Conservation (phyloP, 441 rosid genomes). For the Aleurites moluccanus region DNA sequence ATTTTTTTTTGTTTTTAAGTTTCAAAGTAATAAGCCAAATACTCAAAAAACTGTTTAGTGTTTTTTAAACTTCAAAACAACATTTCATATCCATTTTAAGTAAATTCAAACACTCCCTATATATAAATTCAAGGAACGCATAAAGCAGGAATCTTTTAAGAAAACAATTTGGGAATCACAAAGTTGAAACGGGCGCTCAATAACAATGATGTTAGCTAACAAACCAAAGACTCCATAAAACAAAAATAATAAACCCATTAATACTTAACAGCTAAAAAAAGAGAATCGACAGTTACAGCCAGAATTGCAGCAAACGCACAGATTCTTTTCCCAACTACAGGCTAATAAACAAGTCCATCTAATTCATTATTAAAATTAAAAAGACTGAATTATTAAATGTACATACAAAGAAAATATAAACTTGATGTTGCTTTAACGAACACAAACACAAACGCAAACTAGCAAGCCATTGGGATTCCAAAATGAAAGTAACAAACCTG, state of each 20-base stretch:
- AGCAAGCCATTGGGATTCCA: background rate
- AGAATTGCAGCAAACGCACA: background rate
- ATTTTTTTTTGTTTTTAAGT: too few relatives aligned
- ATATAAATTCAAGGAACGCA: background rate
- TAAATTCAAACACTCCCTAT: too few relatives aligned
- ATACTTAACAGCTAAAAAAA: background rate
- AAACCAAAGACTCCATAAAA: background rate
- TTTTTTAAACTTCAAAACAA: too few relatives aligned
- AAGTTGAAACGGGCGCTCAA: background rate
- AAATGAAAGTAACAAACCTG: conserved; percentile 54
- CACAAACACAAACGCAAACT: background rate
- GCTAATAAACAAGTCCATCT: too few relatives aligned
- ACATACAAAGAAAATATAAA: too few relatives aligned
- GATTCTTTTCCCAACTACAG: too few relatives aligned
- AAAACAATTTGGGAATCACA: background rate
- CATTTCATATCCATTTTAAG: too few relatives aligned
- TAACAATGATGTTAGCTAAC: background rate
- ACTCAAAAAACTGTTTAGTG: too few relatives aligned
- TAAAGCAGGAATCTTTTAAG: background rate
- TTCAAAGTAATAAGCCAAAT: too few relatives aligned
- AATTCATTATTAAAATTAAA: too few relatives aligned
- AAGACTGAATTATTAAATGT: too few relatives aligned
- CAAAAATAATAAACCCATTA: background rate
- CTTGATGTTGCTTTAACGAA: background rate
- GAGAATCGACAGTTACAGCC: background rate